Percentiles rank a stretch among this genome's conserved stretches.
These are phyloP conservation scores for Garcia nutans DNA, from an alignment of 345 rosid genomes.

Conservation along the genomic window DNA sequence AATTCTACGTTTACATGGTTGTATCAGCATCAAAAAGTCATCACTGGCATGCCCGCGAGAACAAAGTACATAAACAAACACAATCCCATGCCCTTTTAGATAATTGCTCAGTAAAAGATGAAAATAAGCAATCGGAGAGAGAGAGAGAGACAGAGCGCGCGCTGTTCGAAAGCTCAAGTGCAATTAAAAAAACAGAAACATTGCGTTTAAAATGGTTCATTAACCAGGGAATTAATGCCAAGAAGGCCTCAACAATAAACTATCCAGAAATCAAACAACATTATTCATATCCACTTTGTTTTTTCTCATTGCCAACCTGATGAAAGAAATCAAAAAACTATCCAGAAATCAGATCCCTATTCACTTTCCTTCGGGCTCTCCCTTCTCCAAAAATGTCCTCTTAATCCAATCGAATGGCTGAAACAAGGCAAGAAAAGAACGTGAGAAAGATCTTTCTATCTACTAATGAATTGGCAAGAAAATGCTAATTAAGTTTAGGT, in stretches of 20 bases:
- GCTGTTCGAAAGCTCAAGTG: not conserved
- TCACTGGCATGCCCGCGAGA: too few relatives aligned
- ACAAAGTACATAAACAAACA: not conserved
- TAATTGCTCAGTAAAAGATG: not conserved
- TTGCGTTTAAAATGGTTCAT: not conserved
- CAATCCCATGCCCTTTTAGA: not conserved
- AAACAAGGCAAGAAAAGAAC: not conserved
- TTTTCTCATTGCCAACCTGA: slow-evolving; percentile 22
- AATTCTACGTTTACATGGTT: too few relatives aligned
- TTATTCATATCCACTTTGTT: slow-evolving; percentile 24
- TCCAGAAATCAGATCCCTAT: slow-evolving; percentile 17
- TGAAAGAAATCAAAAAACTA: slow-evolving; percentile 7
- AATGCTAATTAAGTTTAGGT: not conserved
- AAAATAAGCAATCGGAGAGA: not conserved
- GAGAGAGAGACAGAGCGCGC: not conserved
- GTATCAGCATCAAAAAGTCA: not conserved
- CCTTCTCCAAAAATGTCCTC: slow-evolving; percentile 80
- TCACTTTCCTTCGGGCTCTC: slow-evolving; percentile 44
- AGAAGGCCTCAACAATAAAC: slow-evolving; percentile 20
- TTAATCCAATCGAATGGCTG: slow-evolving; percentile 95
- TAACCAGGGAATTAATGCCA: not conserved
- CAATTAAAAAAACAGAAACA: not conserved
- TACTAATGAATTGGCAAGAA: not conserved
- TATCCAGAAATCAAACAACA: slow-evolving; percentile 15
- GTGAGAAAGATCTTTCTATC: not conserved